Base-by-base conservation (phyloP, 2,329 filamentous ascomycete species). In the Epichloe sp. region DNA sequence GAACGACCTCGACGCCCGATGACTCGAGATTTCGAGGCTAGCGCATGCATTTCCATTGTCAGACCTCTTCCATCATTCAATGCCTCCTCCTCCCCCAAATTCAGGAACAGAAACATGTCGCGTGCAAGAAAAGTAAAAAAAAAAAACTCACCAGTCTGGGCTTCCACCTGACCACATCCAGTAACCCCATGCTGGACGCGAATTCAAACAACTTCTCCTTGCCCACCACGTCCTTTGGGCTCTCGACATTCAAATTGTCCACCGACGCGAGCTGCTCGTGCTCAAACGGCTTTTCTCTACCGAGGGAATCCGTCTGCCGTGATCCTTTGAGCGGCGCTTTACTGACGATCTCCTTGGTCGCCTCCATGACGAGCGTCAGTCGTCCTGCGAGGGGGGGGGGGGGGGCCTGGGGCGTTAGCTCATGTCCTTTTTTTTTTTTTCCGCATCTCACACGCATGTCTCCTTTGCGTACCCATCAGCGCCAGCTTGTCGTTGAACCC, bases 401-500 rank as follows among this genome's bases (percentile, higher is more conserved):
- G 19, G 23, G 26, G 6, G 23, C 23, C 61, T 46, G 59, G 55
- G 4, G 40, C 3, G 36, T 38, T 3, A 38, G 36, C 36, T 44
- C 31, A 15, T 21, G 3, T 21, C 19, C 35, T 2, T 19, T 19
- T 19, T 19, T 19, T 19, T 19, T 19, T 2, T 19, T 19, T 19
- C 19, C 19, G 19, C 36, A 5, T n/a, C 36, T 38, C 36, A 23
- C 15, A 7, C 17, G 2, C 19, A 21, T 21, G 19, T 21, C 19
- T 21, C 19, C 19, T 21, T 48, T 48, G 19, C 70, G 45, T 78
- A 94, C 88, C 91, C 50, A 95, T 73, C 63, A 87, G 89, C n/a
- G 89, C 87, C 67, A 98, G 73, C 55, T 88, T 80, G 62, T 96
- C 91, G 66, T 98, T 98, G 71, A 91, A 95, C 1, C 91, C 91